Base-by-base conservation (phyloP, 2,329 filamentous ascomycete species). In the Fusarium penzigii region DNA sequence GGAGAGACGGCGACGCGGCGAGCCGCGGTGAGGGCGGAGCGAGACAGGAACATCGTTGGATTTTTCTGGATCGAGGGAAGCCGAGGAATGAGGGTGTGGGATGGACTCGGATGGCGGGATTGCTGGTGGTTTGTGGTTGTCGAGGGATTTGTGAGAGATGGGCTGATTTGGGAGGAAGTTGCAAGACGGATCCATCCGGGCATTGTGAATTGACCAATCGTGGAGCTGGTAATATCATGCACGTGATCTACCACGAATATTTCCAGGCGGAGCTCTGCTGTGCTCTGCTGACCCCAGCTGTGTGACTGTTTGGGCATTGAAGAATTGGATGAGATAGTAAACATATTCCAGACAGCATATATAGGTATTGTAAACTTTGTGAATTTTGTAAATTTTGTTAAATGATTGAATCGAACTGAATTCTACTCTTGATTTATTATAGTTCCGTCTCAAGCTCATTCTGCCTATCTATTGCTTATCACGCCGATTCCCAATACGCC, bases 1-100 rank as follows among this genome's bases (percentile, higher is more conserved):
- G 83, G 81, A 49, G 67, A 75, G 68, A 78, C 78, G 55, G 78
- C 83, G 56, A 68, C 72, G 62, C 84, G 82, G 71, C 84, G 84
- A 68, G 82, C 83, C 69, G 77, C 82, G 64, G 79, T 75, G 62
- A 83, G 68, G 70, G 79, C 83, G 68, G 84, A 78, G 70, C 84
- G 84, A 78, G 85, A 81, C 70, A 87, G 70, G 65, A 86, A 84
- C 84, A 87, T 70, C 72, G 67, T 40, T 10, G 10, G 3, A 44
- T 49, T 39, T 53, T 48, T 54, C 40, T 53, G 52, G 44, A 58
- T 54, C 53, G 55, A 54, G 57, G 62, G 61, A 55, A 55, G 63
- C 55, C 56, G 50, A 36, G 52, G 52, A 57, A 63, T 61, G 54
- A 51, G 51, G 52, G 54, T 53, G 53, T 49, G 51, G 42, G 52